Evolutionary conservation across 2,329 filamentous ascomycete species (phyloP).

Genomic region (Xylariaceae sp.): DNA sequence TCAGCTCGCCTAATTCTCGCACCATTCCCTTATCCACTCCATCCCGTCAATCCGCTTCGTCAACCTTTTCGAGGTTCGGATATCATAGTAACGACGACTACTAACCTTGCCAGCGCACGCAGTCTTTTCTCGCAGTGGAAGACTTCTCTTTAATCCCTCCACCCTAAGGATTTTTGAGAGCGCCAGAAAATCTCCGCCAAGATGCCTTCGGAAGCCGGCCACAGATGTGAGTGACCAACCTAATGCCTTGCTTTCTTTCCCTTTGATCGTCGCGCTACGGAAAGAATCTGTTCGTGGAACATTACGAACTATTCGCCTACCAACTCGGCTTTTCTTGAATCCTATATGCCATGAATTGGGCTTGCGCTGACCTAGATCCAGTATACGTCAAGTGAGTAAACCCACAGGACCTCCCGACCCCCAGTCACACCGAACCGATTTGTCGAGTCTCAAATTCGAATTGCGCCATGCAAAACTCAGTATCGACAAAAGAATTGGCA

Average conservation of each 20-base stretch:
- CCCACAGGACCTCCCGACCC: slow-evolving; percentile 4
- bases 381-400: slow-evolving; percentile 88
- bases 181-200: slow-evolving; percentile 62
- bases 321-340: slow-evolving; percentile 27
- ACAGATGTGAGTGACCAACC: slow-evolving; percentile 75
- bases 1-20: slow-evolving; percentile 38
- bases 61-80: slow-evolving; percentile 36
- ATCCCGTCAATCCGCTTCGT: slow-evolving; percentile 30
- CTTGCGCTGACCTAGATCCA: slow-evolving; percentile 53
- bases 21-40: slow-evolving; percentile 35
- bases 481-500: slow-evolving; percentile 2
- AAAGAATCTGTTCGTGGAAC: too few relatives aligned
- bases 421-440: slow-evolving; percentile 8
- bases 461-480: slow-evolving; percentile 7
- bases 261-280: neutral
- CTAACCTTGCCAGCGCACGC: slow-evolving; percentile 43
- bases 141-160: slow-evolving; percentile 47
- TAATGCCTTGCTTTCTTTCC: neutral
- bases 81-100: slow-evolving; percentile 49
- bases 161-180: slow-evolving; percentile 54
- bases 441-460: slow-evolving; percentile 2
- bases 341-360: neutral
- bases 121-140: slow-evolving; percentile 54
- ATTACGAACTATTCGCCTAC: too few relatives aligned
- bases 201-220: slow-evolving; percentile 87